Evolutionary conservation across 768 basidiomycete species (phyloP).

Genomic region (Naganishia vaughanmartiniae): DNA sequence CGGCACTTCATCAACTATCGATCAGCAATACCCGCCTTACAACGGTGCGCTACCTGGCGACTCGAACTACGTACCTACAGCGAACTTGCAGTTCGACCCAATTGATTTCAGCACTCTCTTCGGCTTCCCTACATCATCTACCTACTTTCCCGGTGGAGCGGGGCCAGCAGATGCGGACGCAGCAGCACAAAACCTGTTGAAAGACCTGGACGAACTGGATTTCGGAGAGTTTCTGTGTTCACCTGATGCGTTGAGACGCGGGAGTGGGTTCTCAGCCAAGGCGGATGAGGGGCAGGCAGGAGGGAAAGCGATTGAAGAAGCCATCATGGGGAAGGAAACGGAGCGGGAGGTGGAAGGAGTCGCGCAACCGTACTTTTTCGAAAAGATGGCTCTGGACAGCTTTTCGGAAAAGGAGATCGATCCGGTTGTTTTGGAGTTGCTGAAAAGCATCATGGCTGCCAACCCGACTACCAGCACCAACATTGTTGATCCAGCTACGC

Average conservation of each 20-base stretch:
- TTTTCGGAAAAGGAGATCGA: conserved; percentile 6
- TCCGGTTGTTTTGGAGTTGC: conserved; percentile 6
- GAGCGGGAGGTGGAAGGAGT: background rate
- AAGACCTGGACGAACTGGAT: conserved; percentile 17
- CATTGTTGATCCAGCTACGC: background rate
- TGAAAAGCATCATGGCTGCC: conserved; percentile 1
- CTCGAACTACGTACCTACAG: background rate
- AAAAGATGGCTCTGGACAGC: background rate
- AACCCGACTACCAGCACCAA: background rate
- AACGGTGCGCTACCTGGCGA: background rate
- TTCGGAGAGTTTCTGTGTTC: conserved; percentile 12
- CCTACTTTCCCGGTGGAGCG: no score
- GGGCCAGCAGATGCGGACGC: background rate
- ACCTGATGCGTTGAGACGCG: background rate
- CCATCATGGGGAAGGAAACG: background rate
- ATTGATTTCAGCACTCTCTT: conserved; percentile 4
- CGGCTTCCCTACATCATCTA: background rate
- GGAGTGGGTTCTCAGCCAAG: background rate
- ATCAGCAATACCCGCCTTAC: background rate
- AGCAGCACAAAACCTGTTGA: conserved; percentile 6
- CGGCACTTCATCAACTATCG: background rate
- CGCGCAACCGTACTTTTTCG: background rate
- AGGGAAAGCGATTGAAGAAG: background rate
- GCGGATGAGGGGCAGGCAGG: background rate
- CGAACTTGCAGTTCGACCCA: conserved; percentile 7